Evolutionary conservation across 768 basidiomycete genomes (phyloP).

Genomic region (Tylopilus felleus): DNA sequence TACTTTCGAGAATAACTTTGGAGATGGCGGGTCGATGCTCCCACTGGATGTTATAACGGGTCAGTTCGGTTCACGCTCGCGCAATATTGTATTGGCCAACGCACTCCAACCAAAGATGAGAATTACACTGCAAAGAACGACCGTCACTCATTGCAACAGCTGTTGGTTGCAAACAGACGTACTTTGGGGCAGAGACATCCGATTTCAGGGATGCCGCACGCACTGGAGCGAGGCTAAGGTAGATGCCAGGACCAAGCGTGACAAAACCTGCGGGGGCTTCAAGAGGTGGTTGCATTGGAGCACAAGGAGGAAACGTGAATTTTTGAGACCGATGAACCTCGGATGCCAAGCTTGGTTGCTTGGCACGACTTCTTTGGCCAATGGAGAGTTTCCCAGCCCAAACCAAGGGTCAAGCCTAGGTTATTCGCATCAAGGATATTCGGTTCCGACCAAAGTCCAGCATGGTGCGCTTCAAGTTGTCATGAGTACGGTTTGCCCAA

Average conservation of each 20-base stretch:
- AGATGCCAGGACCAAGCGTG: conserved; percentile 1
- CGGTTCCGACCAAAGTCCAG: too few species aligned
- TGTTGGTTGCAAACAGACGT: background rate
- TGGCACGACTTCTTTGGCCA: background rate
- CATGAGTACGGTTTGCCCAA: too few species aligned
- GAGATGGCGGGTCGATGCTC: conserved; percentile 25
- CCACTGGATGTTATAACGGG: conserved; percentile 15
- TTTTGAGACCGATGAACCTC: background rate
- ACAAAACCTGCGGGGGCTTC: background rate
- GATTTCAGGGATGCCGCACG: background rate
- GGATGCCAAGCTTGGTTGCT: background rate
- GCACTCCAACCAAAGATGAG: conserved; percentile 31
- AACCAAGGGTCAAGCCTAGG: too few species aligned
- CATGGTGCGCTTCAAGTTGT: too few species aligned
- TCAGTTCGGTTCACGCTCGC: background rate
- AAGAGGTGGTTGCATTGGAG: background rate
- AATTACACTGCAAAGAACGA: conserved; percentile 18
- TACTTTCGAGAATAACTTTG: conserved; percentile 26
- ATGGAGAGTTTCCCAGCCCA: background rate
- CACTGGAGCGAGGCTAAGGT: background rate
- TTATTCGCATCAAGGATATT: too few species aligned
- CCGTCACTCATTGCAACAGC: background rate
- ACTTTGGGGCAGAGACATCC: conserved; percentile 20
- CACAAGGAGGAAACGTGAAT: background rate
- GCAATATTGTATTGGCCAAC: background rate